A percentile compares a stretch with the other conserved stretches of the same genome.
phyloP scores from a whole-genome alignment of 2,329 filamentous ascomycete species.

The Anthostomella pinea region DNA sequence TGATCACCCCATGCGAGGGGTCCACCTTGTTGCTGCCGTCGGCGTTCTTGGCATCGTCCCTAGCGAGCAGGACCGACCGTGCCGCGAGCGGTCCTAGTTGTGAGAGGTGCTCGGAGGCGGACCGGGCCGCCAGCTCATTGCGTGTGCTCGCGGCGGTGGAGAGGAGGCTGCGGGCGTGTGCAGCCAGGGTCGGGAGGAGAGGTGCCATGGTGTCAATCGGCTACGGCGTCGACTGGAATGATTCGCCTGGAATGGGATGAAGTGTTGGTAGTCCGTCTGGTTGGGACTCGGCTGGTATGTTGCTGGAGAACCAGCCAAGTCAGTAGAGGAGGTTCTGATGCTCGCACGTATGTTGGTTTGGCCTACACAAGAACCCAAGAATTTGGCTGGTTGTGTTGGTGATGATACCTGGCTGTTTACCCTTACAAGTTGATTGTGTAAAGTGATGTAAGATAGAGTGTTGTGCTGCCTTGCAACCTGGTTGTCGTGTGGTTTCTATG shows the following conservation, averaged over 20 bases:
- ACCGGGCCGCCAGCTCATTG: slow-evolving; percentile 28
- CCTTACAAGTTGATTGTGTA: slow-evolving; percentile 1
- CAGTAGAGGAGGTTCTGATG: slow-evolving; percentile 9
- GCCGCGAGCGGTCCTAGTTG: slow-evolving; percentile 43
- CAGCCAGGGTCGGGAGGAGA: slow-evolving; percentile 28
- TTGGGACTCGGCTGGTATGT: slow-evolving; percentile 22
- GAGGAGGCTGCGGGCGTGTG: slow-evolving; percentile 29
- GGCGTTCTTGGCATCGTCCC: slow-evolving; percentile 31
- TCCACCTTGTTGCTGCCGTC: slow-evolving; percentile 32
- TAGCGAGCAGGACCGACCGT: slow-evolving; percentile 40
- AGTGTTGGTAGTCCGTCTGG: slow-evolving; percentile 3
- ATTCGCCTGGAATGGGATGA: slow-evolving; percentile 2
- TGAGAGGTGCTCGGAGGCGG: slow-evolving; percentile 25
- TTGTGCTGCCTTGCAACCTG: slow-evolving; percentile 1
- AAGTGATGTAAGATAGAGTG: slow-evolving; percentile 1
- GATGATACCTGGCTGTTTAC: slow-evolving; percentile 3
- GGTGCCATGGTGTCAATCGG: slow-evolving; percentile 27
- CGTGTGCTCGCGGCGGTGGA: slow-evolving; percentile 20
- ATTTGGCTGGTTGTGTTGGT: neutral
- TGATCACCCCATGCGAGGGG: slow-evolving; percentile 48
- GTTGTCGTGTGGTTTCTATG: slow-evolving; percentile 28
- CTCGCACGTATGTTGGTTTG: slow-evolving; percentile 1
- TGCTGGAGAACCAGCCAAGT: slow-evolving; percentile 29
- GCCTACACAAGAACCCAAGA: slow-evolving; percentile 3
- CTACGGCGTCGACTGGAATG: slow-evolving; percentile 3